Evolutionary conservation across 352 stramenopile genomes (phyloP).

Genomic region (Globisporangium alternatum): DNA sequence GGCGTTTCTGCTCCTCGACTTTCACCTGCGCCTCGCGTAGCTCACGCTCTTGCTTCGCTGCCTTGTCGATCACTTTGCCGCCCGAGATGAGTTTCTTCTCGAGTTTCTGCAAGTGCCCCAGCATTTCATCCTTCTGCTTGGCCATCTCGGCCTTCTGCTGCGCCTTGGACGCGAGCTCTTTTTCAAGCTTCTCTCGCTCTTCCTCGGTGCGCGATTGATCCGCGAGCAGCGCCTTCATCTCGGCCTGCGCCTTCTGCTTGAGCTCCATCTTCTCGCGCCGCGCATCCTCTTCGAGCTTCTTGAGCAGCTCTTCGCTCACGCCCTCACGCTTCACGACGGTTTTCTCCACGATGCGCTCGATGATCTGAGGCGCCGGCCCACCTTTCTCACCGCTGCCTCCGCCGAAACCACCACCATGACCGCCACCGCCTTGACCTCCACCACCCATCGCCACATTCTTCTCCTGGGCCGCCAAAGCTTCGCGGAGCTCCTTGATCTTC

Average conservation of each 20-base stretch:
- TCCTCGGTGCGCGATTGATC: conserved; percentile 88
- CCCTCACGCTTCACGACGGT: conserved; percentile 73
- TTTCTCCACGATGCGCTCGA: conserved; percentile 84
- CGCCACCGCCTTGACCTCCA: not conserved
- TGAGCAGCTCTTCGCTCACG: conserved; percentile 74
- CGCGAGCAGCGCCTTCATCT: conserved; percentile 83
- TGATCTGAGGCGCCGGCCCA: conserved; percentile 27
- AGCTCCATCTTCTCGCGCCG: conserved; percentile 69
- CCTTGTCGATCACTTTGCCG: conserved; percentile 93
- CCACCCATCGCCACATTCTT: conserved; percentile 28
- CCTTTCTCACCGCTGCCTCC: conserved; percentile 40
- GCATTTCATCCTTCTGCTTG: conserved; percentile 90
- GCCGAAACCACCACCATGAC: conserved; percentile 6
- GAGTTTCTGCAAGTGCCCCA: conserved; percentile 75
- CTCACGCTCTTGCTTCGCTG: conserved; percentile 91
- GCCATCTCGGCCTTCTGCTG: conserved; percentile 80
- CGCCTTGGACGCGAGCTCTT: conserved; percentile 83
- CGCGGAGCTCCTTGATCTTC: conserved; percentile 94
- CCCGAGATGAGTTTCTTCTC: conserved; percentile 89
- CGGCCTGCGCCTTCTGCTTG: conserved; percentile 62
- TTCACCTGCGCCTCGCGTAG: conserved; percentile 89
- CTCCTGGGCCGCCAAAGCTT: conserved; percentile 58
- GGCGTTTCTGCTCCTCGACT: conserved; percentile 79
- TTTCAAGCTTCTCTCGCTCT: conserved; percentile 80
- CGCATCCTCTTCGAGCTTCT: conserved; percentile 74